Base-by-base conservation (phyloP, 345 rosid genomes). In the Garcia nutans region DNA sequence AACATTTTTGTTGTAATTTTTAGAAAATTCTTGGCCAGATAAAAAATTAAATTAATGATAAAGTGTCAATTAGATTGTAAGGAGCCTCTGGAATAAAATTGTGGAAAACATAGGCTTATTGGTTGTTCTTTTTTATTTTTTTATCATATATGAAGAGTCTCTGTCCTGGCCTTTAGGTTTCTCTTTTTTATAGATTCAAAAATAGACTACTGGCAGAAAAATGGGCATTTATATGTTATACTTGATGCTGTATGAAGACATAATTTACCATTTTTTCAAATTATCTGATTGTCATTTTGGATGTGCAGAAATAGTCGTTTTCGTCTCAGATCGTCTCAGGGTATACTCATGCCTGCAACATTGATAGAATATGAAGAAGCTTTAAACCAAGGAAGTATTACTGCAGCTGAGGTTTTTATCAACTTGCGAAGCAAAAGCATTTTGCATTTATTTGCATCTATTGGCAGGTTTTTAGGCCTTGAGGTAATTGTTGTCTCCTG, bases 401-500 rank as follows among this genome's bases (percentile, higher is more conserved):
- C 89, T 81, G 93, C 97, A 4, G 86, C 84, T 76, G 98, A 96
- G 71, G 91, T 88, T 83, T 96, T 96, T 78, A 85, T 80, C 57
- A 89, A 86, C 88, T 83, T 92, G 87, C 86, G 99, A 83, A 96
- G 84, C 85, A 93, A 89, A 89, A 93, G 99, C 79, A 89, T 96
- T 69, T 78, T 92, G 84, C 94, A 91, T 72, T 80, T 93, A 59
- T 88, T 92, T 79, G 97, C 99, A 68, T 86, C 95, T 67, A 85
- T 91, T 82, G 96, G 97, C 84, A 89, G 91, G 78, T 96, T 92
- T 76, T 88, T 96, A 81, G 99, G 98, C 80, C 98, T 96, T n/a
- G 89, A 88, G 96, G 99, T 92, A 87, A 52, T 9, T 47, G 73
- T 68, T 56, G 16, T 45, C 69, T 63, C 22, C 52, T 20, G 62